phyloP scores from a whole-genome alignment of 768 basidiomycete genomes.

The Coprinopsis strossmayeri region DNA sequence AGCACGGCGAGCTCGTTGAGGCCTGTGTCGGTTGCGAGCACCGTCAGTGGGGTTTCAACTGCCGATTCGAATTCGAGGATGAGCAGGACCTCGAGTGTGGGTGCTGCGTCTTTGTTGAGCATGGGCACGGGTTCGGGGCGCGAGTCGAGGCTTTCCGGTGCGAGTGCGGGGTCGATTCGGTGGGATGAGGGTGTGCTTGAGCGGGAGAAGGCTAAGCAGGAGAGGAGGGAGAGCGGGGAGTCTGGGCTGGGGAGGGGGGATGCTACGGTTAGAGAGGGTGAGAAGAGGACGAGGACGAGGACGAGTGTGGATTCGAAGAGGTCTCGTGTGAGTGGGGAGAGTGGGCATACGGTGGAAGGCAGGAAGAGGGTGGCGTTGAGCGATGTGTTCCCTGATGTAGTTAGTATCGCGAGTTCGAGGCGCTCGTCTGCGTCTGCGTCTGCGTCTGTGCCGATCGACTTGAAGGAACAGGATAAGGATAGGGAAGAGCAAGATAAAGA shows the following conservation, averaged over 20 bases:
- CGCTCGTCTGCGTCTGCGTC: neutral
- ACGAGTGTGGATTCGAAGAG: constrained; percentile 21
- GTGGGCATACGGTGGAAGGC: constrained; percentile 41
- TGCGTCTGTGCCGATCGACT: neutral
- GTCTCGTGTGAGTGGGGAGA: constrained; percentile 26
- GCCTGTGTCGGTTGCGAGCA: constrained; percentile 24
- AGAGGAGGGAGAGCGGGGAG: constrained; percentile 29
- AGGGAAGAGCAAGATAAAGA: constrained; percentile 2
- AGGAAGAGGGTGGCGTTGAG: constrained; percentile 47
- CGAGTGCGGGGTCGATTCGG: no score
- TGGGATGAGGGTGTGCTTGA: constrained; percentile 29
- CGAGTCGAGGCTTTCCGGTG: no score
- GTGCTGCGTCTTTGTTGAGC: no score
- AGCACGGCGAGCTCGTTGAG: constrained; percentile 33
- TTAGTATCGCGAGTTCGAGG: constrained; percentile 11
- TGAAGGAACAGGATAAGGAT: constrained; percentile 6
- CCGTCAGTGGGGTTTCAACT: constrained; percentile 23
- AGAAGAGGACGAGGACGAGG: neutral
- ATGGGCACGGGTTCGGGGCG: no score
- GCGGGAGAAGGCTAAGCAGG: constrained; percentile 19
- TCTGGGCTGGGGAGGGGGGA: constrained; percentile 12
- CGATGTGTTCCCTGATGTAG: constrained; percentile 52
- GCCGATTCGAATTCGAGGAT: constrained; percentile 24
- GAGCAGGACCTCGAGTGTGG: constrained; percentile 42
- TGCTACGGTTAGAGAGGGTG: neutral